Evolutionary conservation across 192 early-diverging fungal genomes (phyloP), one percentile per base, ranked within the genome.

Genomic region (Coemansia sp.): DNA sequence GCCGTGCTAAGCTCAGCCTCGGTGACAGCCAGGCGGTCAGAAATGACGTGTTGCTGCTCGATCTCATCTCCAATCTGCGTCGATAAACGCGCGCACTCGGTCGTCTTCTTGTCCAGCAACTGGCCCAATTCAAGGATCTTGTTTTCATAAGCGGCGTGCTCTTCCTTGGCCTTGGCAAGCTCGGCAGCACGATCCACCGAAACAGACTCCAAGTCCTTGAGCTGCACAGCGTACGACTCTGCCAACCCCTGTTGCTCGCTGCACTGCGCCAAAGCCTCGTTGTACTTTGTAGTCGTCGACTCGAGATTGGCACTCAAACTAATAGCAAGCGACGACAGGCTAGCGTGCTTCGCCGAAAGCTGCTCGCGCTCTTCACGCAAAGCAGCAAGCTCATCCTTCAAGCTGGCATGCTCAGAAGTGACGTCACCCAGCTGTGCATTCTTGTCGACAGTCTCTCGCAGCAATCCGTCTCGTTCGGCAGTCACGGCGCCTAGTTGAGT

Each of bases 381-480:
- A 10, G 15, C 36, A 27, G 25, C 44, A 39, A 63, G 58, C 61
- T 42, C 42, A 11, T 15, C 32, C n/a, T 38, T 15, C 15, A 62
- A 14, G 12, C 32, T 15, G n/a, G 42, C 42, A 5, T 34, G n/a
- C 32, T 63, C 34, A 9, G 46, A 17, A 5, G 45, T 39, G n/a
- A 44, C 34, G 31, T 31, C 21, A 17, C 37, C 46, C 12, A 69
- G 32, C 10, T 51, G 53, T 1, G 51, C 55, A 8, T 37, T 25
- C 14, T 31, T 42, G 5, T 53, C 63, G 3, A 31, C 25, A 4
- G 68, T n/a, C 7, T 55, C 23, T 6, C 9, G 27, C 29, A 38
- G 19, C 6, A 58, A 9, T 0, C 34, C n/a, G 34, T 64, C 63
- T 59, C 57, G 53, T 41, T 67, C 66, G 31, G 57, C 66, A 31